Evolutionary conservation across 495 filamentous ascomycete species (phyloP), one percentile per base, ranked within the genome.

Genomic region (Schizothecium vesticola): DNA sequence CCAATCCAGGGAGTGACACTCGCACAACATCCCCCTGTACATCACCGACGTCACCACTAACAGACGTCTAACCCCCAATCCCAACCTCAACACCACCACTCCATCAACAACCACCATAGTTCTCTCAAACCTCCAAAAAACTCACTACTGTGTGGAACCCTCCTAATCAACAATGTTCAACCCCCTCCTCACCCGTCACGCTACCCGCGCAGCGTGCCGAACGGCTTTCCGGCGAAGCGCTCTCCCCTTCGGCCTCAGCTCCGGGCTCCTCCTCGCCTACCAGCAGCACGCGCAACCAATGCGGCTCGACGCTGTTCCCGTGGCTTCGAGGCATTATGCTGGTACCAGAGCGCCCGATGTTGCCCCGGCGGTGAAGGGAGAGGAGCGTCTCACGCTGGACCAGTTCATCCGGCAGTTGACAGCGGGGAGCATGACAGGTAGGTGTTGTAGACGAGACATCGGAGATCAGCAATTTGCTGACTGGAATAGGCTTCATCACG

Each of bases 341-440:
- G 36, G 12, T 21, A 56, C 3, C 63, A 61, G 23, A 43, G 56
- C 55, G 51, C 73, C 33, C 56, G 62, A 13, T 33, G 55, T 51
- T 51, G 36, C 62, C 0, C 7, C 61, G 36, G n/a, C 23, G 60
- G n/a, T 72, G 58, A 24, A 78, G 43, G 12, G 19, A 12, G 33
- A 81, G 22, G 80, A 80, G 13, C 65, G 68, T 26, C 69, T 84
- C 59, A 83, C 84, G 67, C 76, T 86, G 0, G 78, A 51, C 43
- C 43, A 82, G 28, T 83, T 84, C 13, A 80, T 92, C 74, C 86
- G 83, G 68, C 89, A 93, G 81, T 79, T 93, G 64, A 91, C 88
- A 66, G 72, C 86, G 66, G 91, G 91, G 1, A 90, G 89, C 72
- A 80, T 93, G 16, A 70, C 89, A 33, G 91, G 87, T 86, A 75